Evolutionary conservation across 2,329 filamentous ascomycete species (phyloP).

Genomic region (Ilyonectria mors-panacis): DNA sequence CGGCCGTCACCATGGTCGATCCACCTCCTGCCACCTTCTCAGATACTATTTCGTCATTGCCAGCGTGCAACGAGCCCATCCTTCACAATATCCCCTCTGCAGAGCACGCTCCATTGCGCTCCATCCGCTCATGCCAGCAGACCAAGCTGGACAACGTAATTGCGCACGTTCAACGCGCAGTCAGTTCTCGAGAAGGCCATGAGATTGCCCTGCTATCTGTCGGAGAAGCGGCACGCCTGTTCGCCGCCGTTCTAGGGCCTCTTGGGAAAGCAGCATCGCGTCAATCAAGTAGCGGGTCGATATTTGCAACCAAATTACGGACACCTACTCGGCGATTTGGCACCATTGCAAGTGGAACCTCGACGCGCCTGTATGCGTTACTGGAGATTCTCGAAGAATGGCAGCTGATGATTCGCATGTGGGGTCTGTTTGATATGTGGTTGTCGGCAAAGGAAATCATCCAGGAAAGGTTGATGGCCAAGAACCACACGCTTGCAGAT

Average conservation of each 20-base stretch:
- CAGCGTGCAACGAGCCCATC: neutral
- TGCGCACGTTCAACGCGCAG: slow-evolving; percentile 12
- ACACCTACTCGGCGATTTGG: neutral
- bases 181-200: slow-evolving; percentile 23
- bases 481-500: neutral
- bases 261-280: slow-evolving; percentile 3
- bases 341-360: neutral
- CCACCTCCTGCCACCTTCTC: neutral
- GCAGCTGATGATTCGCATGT: slow-evolving; percentile 28
- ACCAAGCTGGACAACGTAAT: neutral
- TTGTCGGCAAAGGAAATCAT: slow-evolving; percentile 12
- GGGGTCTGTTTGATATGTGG: slow-evolving; percentile 29
- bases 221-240: slow-evolving; percentile 16
- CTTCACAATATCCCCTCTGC: slow-evolving; percentile 3
- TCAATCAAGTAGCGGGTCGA: neutral
- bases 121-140: neutral
- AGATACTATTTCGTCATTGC: neutral
- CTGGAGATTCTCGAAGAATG: slow-evolving; percentile 27
- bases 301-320: neutral
- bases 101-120: neutral
- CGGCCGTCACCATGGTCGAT: neutral
- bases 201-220: slow-evolving; percentile 25
- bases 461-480: neutral
- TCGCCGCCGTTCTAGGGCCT: slow-evolving; percentile 18
- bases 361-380: slow-evolving; percentile 17